These are phyloP conservation scores for Gardenia jasminoides DNA, from an alignment of 257 asterid genomes.

Conservation along the genomic window DNA sequence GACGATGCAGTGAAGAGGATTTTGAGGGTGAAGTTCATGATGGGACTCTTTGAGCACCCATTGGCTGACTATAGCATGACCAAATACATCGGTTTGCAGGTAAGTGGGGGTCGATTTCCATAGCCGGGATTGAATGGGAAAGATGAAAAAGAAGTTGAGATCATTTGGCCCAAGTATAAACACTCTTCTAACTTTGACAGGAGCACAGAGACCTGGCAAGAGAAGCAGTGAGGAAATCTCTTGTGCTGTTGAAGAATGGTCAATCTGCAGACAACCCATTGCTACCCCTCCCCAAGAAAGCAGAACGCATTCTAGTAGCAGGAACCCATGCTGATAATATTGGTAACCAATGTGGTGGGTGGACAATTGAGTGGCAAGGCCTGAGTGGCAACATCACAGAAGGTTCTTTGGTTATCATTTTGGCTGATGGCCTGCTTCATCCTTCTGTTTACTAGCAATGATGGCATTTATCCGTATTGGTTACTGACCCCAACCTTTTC, in stretches of 20 bases:
- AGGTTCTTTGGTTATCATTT: constrained; percentile 9
- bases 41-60: constrained; percentile 74
- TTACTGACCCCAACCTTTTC: neutral
- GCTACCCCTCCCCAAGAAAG: constrained; percentile 39
- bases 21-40: constrained; percentile 58
- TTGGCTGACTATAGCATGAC: constrained; percentile 61
- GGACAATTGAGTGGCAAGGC: constrained; percentile 48
- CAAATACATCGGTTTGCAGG: constrained; percentile 61
- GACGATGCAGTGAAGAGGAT: constrained; percentile 73
- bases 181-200: constrained; percentile 5
- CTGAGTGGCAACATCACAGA: constrained; percentile 25
- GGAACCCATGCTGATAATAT: constrained; percentile 42
- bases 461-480: neutral
- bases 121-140: neutral
- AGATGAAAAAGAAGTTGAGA: neutral
- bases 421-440: too few species aligned
- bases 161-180: neutral
- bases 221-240: constrained; percentile 48
- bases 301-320: constrained; percentile 29
- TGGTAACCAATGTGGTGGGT: constrained; percentile 42
- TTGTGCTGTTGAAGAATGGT: constrained; percentile 39
- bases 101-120: constrained; percentile 7
- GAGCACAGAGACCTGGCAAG: constrained; percentile 42
- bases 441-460: neutral
- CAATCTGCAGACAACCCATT: constrained; percentile 24